Evolutionary conservation across 2,329 filamentous ascomycete genomes (phyloP).

Genomic region (Cladobotryum protrusum): DNA sequence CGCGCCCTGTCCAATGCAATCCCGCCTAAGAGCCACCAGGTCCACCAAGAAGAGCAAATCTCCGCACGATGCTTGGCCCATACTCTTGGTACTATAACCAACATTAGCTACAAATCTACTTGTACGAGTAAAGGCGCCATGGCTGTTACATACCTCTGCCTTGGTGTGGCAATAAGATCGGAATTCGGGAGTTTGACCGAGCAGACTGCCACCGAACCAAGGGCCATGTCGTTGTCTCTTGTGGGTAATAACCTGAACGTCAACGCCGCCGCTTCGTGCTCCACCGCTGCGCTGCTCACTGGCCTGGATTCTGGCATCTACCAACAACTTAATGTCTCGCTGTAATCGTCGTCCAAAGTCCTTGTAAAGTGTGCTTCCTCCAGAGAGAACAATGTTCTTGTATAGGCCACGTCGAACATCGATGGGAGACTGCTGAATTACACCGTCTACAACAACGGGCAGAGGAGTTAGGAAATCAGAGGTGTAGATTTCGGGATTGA

Average conservation of each 20-base stretch:
- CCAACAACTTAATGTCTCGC: conserved; percentile 92
- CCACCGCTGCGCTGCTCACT: conserved; percentile 89
- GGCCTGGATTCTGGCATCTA: conserved; percentile 85
- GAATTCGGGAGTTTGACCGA: conserved; percentile 97
- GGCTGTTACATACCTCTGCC: conserved; percentile 50
- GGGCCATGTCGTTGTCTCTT: conserved; percentile 95
- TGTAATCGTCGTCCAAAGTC: conserved; percentile 95
- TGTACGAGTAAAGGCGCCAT: no score
- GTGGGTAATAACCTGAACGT: conserved; percentile 95
- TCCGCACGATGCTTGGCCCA: conserved; percentile 87
- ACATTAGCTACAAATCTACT: conserved; percentile 18
- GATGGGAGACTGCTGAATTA: conserved; percentile 96
- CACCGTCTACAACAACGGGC: conserved; percentile 87
- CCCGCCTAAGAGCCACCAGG: conserved; percentile 66
- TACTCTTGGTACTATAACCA: conserved; percentile 80
- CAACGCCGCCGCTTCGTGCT: conserved; percentile 86
- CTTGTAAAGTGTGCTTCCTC: conserved; percentile 96
- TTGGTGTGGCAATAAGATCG: conserved; percentile 97
- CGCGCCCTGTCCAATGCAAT: not conserved
- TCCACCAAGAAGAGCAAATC: conserved; percentile 88
- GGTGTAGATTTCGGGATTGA: conserved; percentile 99
- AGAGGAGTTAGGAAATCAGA: conserved; percentile 96
- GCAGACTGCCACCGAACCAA: conserved; percentile 95
- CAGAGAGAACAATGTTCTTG: conserved; percentile 98
- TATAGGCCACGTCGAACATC: conserved; percentile 95